Evolutionary conservation across 768 basidiomycete species (phyloP).

Genomic region (Lactifluus piperatus): DNA sequence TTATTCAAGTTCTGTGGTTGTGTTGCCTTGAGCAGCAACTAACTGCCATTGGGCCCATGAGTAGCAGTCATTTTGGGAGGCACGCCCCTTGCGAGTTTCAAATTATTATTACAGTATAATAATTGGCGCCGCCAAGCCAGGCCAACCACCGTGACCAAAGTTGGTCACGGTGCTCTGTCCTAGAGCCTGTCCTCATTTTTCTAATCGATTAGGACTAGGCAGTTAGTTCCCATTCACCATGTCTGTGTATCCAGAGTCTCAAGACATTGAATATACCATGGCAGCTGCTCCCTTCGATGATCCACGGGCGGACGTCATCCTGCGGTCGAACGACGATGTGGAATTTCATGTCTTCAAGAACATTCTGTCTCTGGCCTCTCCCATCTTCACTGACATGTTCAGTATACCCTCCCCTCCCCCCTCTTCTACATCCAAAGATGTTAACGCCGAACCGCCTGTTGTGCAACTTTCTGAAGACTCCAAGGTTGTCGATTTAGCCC

Average conservation of each 20-base stretch:
- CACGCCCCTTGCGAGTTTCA: too few species aligned
- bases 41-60: too few species aligned
- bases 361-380: constrained; percentile 13
- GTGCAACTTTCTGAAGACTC: constrained; percentile 4
- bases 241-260: not conserved
- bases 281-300: not conserved
- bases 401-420: not conserved
- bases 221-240: not conserved
- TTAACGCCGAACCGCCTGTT: not conserved
- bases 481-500: not conserved
- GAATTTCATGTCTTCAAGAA: constrained; percentile 10
- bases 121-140: too few species aligned
- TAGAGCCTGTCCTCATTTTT: too few species aligned
- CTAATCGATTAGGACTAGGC: too few species aligned
- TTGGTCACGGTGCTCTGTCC: too few species aligned
- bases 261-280: not conserved
- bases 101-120: too few species aligned
- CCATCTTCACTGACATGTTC: constrained; percentile 9
- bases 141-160: too few species aligned
- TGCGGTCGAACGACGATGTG: constrained; percentile 4
- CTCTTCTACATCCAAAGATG: not conserved
- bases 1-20: too few species aligned
- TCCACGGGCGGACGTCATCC: not conserved
- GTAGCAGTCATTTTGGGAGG: too few species aligned
- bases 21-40: too few species aligned